Evolutionary conservation across 768 basidiomycete genomes (phyloP).

Genomic region (Dioszegia hungarica): DNA sequence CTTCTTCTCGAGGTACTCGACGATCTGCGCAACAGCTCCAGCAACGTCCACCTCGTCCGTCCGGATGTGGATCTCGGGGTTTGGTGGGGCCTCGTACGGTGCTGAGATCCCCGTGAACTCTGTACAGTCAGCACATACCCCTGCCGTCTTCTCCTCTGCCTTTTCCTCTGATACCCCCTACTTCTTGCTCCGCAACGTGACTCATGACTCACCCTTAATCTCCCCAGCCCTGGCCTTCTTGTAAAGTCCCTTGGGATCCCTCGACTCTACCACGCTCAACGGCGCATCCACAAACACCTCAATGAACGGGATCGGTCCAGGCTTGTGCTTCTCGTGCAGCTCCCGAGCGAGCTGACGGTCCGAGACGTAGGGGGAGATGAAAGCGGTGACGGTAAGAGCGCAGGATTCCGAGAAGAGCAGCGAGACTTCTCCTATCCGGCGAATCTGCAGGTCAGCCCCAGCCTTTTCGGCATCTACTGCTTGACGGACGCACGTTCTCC

Average conservation of each 20-base stretch:
- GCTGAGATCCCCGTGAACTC: conserved; percentile 98
- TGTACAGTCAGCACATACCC: conserved; percentile 43
- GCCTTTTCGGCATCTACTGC: too few species aligned
- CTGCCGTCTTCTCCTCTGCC: not conserved
- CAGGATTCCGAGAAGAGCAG: conserved; percentile 87
- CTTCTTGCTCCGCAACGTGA: not conserved
- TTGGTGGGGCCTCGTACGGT: conserved; percentile 83
- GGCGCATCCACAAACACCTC: conserved; percentile 96
- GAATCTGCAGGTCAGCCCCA: conserved; percentile 65
- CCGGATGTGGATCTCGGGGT: conserved; percentile 85
- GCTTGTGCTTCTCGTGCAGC: conserved; percentile 65
- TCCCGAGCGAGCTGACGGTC: conserved; percentile 78
- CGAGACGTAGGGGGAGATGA: conserved; percentile 93
- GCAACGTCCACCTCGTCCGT: conserved; percentile 75
- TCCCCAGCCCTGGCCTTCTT: conserved; percentile 92
- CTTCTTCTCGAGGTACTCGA: conserved; percentile 68
- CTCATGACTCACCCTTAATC: conserved; percentile 69
- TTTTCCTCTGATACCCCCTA: not conserved
- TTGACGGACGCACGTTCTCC: conserved; percentile 39
- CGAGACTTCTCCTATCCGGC: conserved; percentile 94
- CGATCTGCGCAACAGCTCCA: conserved; percentile 71
- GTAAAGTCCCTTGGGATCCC: conserved; percentile 97
- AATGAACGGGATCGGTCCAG: conserved; percentile 68
- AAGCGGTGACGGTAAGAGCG: conserved; percentile 83
- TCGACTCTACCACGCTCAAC: conserved; percentile 74